phyloP scores from a whole-genome alignment of 2,329 filamentous ascomycete genomes.

The Colletotrichum tamarilloi region DNA sequence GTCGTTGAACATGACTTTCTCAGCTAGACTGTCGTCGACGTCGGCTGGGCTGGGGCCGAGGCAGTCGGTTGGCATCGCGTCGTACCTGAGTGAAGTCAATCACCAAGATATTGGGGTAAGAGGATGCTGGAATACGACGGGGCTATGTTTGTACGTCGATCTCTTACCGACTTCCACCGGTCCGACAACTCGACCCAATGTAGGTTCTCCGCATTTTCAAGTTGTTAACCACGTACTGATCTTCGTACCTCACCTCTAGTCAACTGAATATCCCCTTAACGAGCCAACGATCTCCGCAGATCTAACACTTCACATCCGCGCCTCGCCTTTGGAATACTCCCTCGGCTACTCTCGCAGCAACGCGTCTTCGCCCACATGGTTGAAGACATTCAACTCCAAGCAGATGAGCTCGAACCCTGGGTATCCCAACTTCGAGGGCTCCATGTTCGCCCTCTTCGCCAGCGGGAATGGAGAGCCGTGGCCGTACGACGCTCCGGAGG shows the following conservation, averaged over 20 bases:
- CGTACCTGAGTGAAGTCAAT: constrained; percentile 41
- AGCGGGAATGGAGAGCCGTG: constrained; percentile 39
- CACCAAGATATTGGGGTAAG: constrained; percentile 43
- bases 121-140: constrained; percentile 39
- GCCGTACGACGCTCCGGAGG: constrained; percentile 37
- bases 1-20: constrained; percentile 45
- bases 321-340: constrained; percentile 37
- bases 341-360: constrained; percentile 39
- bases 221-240: neutral
- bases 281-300: constrained; percentile 22
- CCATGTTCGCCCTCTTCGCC: constrained; percentile 40
- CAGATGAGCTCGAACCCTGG: constrained; percentile 26
- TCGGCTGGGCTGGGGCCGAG: constrained; percentile 33
- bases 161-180: constrained; percentile 20
- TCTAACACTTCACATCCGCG: constrained; percentile 38
- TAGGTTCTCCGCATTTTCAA: neutral
- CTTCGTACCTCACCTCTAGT: neutral
- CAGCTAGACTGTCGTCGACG: constrained; percentile 37
- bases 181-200: constrained; percentile 18
- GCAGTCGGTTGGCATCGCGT: constrained; percentile 42
- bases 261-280: constrained; percentile 27
- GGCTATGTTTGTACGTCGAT: constrained; percentile 36
- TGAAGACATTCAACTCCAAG: constrained; percentile 33
- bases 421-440: constrained; percentile 38
- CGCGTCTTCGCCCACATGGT: constrained; percentile 28